Percentiles rank a stretch among this genome's conserved stretches.
Evolutionary conservation across 1,284 basidiomycete species (phyloP).

Genomic region (Wallemia ichthyophaga): DNA sequence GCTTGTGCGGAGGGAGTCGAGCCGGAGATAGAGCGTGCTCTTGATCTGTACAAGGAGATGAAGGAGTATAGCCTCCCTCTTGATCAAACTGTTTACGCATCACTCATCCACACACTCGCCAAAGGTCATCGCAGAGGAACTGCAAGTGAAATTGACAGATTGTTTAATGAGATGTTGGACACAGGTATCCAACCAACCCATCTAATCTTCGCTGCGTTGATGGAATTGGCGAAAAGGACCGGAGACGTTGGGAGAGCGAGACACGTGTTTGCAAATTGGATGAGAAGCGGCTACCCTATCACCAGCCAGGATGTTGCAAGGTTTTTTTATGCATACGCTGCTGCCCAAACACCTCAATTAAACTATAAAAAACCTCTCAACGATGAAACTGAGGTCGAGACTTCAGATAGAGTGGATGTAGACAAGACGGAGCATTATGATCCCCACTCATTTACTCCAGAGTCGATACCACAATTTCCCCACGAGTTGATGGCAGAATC

Average conservation of each 20-base stretch:
- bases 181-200: slow-evolving; percentile 29
- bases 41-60: slow-evolving; percentile 87
- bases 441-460: background rate
- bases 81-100: slow-evolving; percentile 40
- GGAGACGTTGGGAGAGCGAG: slow-evolving; percentile 53
- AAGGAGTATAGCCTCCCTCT: slow-evolving; percentile 35
- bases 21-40: slow-evolving; percentile 59
- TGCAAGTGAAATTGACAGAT: slow-evolving; percentile 43
- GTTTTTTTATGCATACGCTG: slow-evolving; percentile 60
- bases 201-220: slow-evolving; percentile 44
- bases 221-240: slow-evolving; percentile 62
- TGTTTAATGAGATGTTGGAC: slow-evolving; percentile 52
- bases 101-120: slow-evolving; percentile 44
- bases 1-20: slow-evolving; percentile 33
- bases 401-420: background rate
- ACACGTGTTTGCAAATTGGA: slow-evolving; percentile 75
- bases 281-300: slow-evolving; percentile 16
- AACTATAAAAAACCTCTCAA: background rate
- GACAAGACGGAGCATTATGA: background rate
- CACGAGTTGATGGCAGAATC: background rate
- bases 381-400: background rate
- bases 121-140: slow-evolving; percentile 23
- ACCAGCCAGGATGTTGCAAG: slow-evolving; percentile 8
- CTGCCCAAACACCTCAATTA: slow-evolving; percentile 9
- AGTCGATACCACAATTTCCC: background rate